Evolutionary conservation across 306 rosid genomes (phyloP), one percentile per base, ranked within the genome.

Genomic region (Urtica urens): DNA sequence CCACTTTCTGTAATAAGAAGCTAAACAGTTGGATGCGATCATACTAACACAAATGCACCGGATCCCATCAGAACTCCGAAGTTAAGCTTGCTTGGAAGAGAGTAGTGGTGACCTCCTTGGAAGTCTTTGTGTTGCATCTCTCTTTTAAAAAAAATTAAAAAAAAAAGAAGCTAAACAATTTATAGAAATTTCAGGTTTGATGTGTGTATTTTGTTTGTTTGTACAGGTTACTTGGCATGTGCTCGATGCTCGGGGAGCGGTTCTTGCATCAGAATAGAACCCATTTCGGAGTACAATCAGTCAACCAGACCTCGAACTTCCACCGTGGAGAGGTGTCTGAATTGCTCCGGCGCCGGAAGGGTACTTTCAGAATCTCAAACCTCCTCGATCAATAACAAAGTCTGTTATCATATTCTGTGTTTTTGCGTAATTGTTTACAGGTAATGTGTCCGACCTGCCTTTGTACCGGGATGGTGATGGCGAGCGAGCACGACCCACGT

Each of bases 401-500:
- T 17, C 22, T 40, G 6, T 4, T 7, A 16, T 40, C 21, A 6
- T 17, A 17, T n/a, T 21, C 14, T 18, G 29, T 25, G 15, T 37
- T 21, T 47, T 1, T 22, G 38, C 22, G 35, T 20, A 28, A 20
- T 41, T 14, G 57, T 38, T 38, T 62, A 33, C 34, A 88, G 96
- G 96, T 83, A 31, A 87, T 87, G 96, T 83, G 96, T 60, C 93
- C 96, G 10, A 73, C 96, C 41, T 87, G 96, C 64, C 79, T 87
- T 48, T 87, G 96, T 68, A 87, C 96, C 14, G 96, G 96, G 60
- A 76, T 78, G 93, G 54, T 76, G 82, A 87, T 87, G 96, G 94
- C 96, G 11, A 87, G 96, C 17, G 94, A 87, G 25, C 96, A 87
- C 41, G 96, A 87, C 65, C 81, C 83, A 10, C 69, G 96, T 46